Conservation (phyloP, 208 protist genomes). For the Wallacemonas sp. region DNA sequence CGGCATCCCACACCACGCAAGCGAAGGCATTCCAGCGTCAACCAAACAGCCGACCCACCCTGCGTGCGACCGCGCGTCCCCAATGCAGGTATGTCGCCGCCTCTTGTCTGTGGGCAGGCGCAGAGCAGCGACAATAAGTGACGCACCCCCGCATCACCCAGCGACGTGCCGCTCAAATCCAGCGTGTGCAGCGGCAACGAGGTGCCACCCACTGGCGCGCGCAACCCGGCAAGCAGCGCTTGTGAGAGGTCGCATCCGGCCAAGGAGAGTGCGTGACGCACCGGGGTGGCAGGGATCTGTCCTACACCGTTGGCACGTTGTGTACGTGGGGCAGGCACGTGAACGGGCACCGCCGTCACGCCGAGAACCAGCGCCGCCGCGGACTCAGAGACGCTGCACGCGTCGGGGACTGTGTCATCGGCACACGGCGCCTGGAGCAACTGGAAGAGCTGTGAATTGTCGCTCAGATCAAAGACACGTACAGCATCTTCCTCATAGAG, state of each 20-base stretch:
- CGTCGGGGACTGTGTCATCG: too few species aligned
- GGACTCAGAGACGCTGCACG: too few species aligned
- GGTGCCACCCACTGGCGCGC: background rate
- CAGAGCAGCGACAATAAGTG: constrained; percentile 1
- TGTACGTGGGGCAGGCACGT: too few species aligned
- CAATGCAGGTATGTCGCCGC: too few species aligned
- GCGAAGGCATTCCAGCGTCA: constrained; percentile 3
- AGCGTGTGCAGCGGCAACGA: background rate
- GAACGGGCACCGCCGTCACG: background rate
- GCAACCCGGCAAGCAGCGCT: background rate
- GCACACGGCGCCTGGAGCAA: too few species aligned
- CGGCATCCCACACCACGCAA: constrained; percentile 20
- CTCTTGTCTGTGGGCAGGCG: background rate
- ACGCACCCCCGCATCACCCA: constrained; percentile 21
- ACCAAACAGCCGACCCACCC: too few species aligned
- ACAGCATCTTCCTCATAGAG: background rate
- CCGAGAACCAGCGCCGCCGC: background rate
- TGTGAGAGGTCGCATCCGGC: background rate
- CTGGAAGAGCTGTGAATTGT: background rate
- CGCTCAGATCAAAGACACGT: background rate
- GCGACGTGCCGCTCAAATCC: constrained; percentile 8
- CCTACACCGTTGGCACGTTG: too few species aligned
- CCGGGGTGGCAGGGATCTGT: too few species aligned
- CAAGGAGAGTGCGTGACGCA: background rate
- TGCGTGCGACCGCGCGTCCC: too few species aligned